Conservation (phyloP, 768 basidiomycete genomes). For the Dentipellis fragilis region DNA sequence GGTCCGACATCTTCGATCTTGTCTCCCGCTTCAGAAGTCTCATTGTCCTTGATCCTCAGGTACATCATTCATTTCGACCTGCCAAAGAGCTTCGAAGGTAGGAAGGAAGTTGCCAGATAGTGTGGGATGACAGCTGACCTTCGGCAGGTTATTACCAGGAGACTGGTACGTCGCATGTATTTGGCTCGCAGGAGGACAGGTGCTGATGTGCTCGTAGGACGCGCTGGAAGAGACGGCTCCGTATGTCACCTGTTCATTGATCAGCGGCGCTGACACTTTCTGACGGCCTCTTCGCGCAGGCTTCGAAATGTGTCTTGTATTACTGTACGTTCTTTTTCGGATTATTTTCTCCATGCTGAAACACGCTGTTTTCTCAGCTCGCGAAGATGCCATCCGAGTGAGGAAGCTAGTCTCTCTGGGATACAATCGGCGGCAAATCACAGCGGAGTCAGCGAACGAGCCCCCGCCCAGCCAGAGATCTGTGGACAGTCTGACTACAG, state of each 20-base stretch:
- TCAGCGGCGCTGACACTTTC: neutral
- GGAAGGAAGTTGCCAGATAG: constrained; percentile 4
- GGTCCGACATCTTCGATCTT: constrained; percentile 25
- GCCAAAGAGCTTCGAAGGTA: constrained; percentile 78
- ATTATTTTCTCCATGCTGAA: neutral
- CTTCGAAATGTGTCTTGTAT: constrained; percentile 73
- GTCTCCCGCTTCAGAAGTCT: neutral
- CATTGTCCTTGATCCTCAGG: constrained; percentile 18
- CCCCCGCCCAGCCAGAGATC: constrained; percentile 60
- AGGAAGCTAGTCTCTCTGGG: constrained; percentile 39
- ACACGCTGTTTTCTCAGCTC: constrained; percentile 32
- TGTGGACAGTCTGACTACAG: constrained; percentile 51
- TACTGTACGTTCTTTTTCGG: constrained; percentile 45
- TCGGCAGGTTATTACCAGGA: constrained; percentile 75
- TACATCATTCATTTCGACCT: constrained; percentile 79
- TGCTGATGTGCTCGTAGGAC: constrained; percentile 30
- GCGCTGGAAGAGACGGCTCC: constrained; percentile 69
- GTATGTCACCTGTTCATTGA: constrained; percentile 28
- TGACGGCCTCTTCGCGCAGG: constrained; percentile 27
- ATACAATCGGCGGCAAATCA: constrained; percentile 33
- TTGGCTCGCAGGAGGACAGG: neutral
- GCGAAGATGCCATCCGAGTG: constrained; percentile 60
- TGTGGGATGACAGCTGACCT: neutral
- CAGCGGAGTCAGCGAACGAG: constrained; percentile 34
- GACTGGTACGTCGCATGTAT: constrained; percentile 40